Conservation (phyloP, 2,329 filamentous ascomycete species). For the Venturia oleaginea region DNA sequence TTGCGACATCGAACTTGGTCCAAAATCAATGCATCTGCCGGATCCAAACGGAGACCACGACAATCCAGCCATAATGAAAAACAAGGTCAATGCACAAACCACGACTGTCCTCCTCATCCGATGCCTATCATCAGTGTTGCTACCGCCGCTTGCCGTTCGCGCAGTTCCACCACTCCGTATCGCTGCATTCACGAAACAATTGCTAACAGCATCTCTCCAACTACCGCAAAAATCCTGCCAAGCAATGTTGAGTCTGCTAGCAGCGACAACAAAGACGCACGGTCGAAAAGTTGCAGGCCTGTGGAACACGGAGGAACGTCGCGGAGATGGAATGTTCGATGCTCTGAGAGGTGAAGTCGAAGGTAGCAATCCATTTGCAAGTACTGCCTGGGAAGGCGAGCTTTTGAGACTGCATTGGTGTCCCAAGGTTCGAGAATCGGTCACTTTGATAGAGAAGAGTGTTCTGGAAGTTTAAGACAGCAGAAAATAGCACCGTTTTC, state of each 20-base stretch:
- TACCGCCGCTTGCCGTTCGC: conserved; percentile 64
- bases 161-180: conserved; percentile 72
- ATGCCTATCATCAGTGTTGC: conserved; percentile 70
- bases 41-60: conserved; percentile 48
- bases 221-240: conserved; percentile 82
- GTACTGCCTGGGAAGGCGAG: conserved; percentile 90
- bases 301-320: conserved; percentile 91
- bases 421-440: conserved; percentile 71
- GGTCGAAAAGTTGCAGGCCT: conserved; percentile 72
- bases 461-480: conserved; percentile 3
- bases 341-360: conserved; percentile 65
- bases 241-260: conserved; percentile 68
- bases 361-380: conserved; percentile 80
- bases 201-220: conserved; percentile 73
- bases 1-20: conserved; percentile 73
- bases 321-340: conserved; percentile 82
- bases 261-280: conserved; percentile 71
- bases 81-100: conserved; percentile 88
- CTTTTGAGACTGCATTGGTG: conserved; percentile 77
- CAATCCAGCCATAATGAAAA: conserved; percentile 34
- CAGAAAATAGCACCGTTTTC: background rate
- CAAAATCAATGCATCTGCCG: conserved; percentile 62
- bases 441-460: conserved; percentile 56
- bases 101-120: conserved; percentile 87
- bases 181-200: conserved; percentile 88